A percentile compares a stretch with the other conserved stretches of the same genome.
Evolutionary conservation across 441 rosid genomes (phyloP).

Genomic region (Pelargonium fulgidum): DNA sequence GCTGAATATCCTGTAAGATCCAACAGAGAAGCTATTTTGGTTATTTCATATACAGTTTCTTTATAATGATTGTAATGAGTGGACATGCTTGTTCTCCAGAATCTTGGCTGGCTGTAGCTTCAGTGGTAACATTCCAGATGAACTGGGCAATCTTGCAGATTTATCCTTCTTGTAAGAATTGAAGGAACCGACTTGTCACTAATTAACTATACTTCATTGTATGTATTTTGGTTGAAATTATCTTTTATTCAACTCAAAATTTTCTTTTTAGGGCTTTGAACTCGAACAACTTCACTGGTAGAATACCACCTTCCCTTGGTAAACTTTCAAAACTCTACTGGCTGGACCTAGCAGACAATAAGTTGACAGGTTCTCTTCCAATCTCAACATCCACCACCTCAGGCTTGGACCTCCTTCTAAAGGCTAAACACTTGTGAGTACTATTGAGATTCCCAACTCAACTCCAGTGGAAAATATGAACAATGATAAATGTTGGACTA

Average conservation of each 20-base stretch:
- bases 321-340: slow-evolving; percentile 78
- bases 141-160: slow-evolving; percentile 67
- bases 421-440: slow-evolving; percentile 89
- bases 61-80: not conserved
- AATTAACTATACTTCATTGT: not conserved
- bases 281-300: slow-evolving; percentile 74
- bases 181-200: not conserved
- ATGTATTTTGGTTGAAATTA: not conserved
- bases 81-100: slow-evolving; percentile 33
- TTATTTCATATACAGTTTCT: not conserved
- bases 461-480: not conserved
- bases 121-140: slow-evolving; percentile 66
- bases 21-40: not conserved
- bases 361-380: slow-evolving; percentile 74
- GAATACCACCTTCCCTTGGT: slow-evolving; percentile 67
- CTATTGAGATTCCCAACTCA: slow-evolving; percentile 12
- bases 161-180: slow-evolving; percentile 79
- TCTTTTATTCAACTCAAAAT: slow-evolving; percentile 4
- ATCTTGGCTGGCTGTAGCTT: slow-evolving; percentile 82
- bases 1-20: slow-evolving; percentile 64
- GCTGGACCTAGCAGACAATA: slow-evolving; percentile 92
- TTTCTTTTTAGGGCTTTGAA: slow-evolving; percentile 66
- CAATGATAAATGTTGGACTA: not conserved
- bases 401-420: slow-evolving; percentile 72
- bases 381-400: slow-evolving; percentile 49